Conservation (phyloP, 768 basidiomycete genomes). For the Dentipellis fragilis region DNA sequence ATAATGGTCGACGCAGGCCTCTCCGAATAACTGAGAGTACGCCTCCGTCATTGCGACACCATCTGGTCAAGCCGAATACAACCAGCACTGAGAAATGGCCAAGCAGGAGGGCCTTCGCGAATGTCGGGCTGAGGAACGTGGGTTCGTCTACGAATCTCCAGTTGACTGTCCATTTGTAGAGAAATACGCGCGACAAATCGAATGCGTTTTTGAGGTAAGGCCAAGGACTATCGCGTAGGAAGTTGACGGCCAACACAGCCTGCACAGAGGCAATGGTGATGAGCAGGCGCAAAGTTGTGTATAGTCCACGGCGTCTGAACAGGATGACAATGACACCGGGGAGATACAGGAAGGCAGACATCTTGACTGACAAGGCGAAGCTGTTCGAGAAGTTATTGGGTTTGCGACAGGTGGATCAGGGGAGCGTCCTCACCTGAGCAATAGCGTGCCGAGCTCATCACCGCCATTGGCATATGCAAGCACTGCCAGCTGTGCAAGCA, state of each 20-base stretch:
- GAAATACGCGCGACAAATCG: slow-evolving; percentile 78
- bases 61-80: slow-evolving; percentile 59
- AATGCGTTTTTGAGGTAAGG: slow-evolving; percentile 75
- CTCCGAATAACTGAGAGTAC: slow-evolving; percentile 41
- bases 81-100: slow-evolving; percentile 54
- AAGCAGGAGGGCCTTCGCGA: slow-evolving; percentile 52
- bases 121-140: slow-evolving; percentile 57
- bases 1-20: slow-evolving; percentile 40
- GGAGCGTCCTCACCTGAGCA: slow-evolving; percentile 55
- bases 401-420: background rate
- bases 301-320: slow-evolving; percentile 61
- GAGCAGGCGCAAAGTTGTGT: slow-evolving; percentile 40
- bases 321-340: slow-evolving; percentile 80
- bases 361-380: slow-evolving; percentile 83
- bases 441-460: slow-evolving; percentile 51
- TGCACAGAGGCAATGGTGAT: slow-evolving; percentile 39
- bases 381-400: slow-evolving; percentile 28
- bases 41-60: slow-evolving; percentile 74
- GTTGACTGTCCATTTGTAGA: slow-evolving; percentile 97
- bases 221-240: slow-evolving; percentile 47
- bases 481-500: slow-evolving; percentile 58
- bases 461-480: slow-evolving; percentile 49
- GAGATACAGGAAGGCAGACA: slow-evolving; percentile 86
- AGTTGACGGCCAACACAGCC: slow-evolving; percentile 55
- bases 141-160: slow-evolving; percentile 83